A percentile compares a stretch with the other conserved stretches of the same genome.
These are phyloP conservation scores for Citeromyces matritensis DNA, from an alignment of 805 yeast genomes.

Conservation along the genomic window DNA sequence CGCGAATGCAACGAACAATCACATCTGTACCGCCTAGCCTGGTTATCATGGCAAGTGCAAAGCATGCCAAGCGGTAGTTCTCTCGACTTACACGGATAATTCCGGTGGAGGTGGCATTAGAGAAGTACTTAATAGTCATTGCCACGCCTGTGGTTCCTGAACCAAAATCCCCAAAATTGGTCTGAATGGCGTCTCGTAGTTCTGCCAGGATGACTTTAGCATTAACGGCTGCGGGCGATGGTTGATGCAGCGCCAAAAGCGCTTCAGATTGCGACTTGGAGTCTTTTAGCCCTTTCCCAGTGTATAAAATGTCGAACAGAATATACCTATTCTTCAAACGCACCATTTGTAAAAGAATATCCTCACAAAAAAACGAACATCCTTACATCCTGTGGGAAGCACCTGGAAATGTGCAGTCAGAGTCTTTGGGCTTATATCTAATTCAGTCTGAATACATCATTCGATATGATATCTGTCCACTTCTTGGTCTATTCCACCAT, in stretches of 20 bases:
- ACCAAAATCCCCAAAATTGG: conserved; percentile 70
- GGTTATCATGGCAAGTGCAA: conserved; percentile 46
- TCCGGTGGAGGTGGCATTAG: conserved; percentile 71
- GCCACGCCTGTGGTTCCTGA: conserved; percentile 46
- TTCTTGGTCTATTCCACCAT: too few species aligned
- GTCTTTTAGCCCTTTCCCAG: conserved; percentile 16
- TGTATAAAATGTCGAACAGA: conserved; percentile 65
- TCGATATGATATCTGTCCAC: too few species aligned
- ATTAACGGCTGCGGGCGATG: conserved; percentile 31
- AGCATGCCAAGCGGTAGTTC: conserved; percentile 44
- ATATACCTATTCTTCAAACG: conserved; percentile 77
- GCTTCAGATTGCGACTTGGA: conserved; percentile 17
- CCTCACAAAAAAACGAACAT: too few species aligned
- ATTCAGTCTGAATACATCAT: too few species aligned
- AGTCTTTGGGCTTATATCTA: too few species aligned
- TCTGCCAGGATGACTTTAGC: conserved; percentile 33
- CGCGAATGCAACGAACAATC: conserved; percentile 46
- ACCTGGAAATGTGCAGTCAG: too few species aligned
- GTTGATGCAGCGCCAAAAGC: conserved; percentile 30
- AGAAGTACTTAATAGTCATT: conserved; percentile 62
- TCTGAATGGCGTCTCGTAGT: conserved; percentile 39
- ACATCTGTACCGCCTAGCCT: conserved; percentile 31
- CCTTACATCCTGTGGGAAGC: too few species aligned
- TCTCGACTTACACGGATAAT: conserved; percentile 65
- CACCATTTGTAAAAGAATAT: conserved; percentile 45